Base-by-base conservation (phyloP, 129 eudicot genomes). In the Flaveria sonorensis region DNA sequence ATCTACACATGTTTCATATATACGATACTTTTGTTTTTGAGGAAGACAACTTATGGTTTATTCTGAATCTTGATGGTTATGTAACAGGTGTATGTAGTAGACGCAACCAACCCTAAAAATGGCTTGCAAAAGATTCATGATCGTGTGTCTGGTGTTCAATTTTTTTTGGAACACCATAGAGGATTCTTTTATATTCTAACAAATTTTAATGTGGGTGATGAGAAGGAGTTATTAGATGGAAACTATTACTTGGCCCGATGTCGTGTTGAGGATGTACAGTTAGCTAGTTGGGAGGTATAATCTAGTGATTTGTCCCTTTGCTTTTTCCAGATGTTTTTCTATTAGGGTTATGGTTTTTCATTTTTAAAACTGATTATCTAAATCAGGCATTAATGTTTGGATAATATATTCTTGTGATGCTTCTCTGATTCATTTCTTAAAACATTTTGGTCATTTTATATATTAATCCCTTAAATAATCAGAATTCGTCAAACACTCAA, bases 161-260 rank as follows among this genome's bases (percentile, higher is more conserved):
- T 79, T 78, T 93, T 93, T 76, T 51, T 93, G 91, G 98, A 90
- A 80, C 97, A 90, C 80, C 97, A 90, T 81, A 28, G 42, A 66
- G 93, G 96, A 28, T 85, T 76, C 72, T 93, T 93, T 74, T 93
- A 93, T 68, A 74, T 82, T 60, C 88, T 93, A 32, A 89, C 97
- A 66, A 93, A 91, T 87, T 83, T 81, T 63, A 81, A 82, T 73
- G 21, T 63, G 7, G 20, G 71, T 36, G 75, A 75, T 3, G 77
- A 32, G 81, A 72, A 69, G 50, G 72, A 61, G 57, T 82, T 84
- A 81, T 52, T 70, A 0, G 75, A 46, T 70, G 90, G 85, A 78
- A 78, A 57, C 52, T 89, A 83, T 84, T 88, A 87, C 74, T 83
- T 93, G 79, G 92, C 89, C 72, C 86, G 88, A 82, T 84, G 96